Evolutionary conservation across 2,329 filamentous ascomycete species (phyloP).

Genomic region (Sporothrix pseudoabietina): DNA sequence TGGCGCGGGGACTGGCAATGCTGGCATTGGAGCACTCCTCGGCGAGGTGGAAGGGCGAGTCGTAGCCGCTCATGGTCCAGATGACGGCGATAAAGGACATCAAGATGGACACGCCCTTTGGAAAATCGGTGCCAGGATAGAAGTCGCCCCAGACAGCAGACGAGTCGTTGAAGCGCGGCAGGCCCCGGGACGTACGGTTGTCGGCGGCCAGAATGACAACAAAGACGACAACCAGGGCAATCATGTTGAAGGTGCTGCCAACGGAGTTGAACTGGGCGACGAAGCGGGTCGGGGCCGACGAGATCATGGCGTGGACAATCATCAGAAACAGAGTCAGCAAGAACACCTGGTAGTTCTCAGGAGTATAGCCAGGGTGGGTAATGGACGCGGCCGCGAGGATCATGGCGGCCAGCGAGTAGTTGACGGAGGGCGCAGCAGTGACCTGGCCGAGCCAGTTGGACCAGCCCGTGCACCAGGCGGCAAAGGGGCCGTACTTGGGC

Average conservation of each 20-base stretch:
- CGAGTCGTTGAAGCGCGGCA: conserved; percentile 43
- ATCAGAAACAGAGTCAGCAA: conserved; percentile 68
- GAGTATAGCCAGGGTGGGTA: conserved; percentile 64
- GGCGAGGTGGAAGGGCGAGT: conserved; percentile 70
- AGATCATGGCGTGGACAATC: conserved; percentile 67
- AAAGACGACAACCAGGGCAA: conserved; percentile 65
- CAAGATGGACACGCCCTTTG: conserved; percentile 66
- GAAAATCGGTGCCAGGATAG: conserved; percentile 67
- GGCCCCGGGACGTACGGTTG: conserved; percentile 54
- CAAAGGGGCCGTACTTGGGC: conserved; percentile 65
- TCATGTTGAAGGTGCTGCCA: conserved; percentile 70
- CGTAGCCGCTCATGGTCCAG: conserved; percentile 70
- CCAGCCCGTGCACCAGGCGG: conserved; percentile 71
- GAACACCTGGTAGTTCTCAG: conserved; percentile 67
- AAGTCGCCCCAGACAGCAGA: conserved; percentile 66
- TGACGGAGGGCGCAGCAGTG: conserved; percentile 65
- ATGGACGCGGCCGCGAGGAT: conserved; percentile 72
- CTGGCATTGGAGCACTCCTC: conserved; percentile 76
- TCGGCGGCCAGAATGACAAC: conserved; percentile 66
- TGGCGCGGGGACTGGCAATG: conserved; percentile 69
- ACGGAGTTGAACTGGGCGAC: conserved; percentile 70
- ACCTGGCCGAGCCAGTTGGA: conserved; percentile 70
- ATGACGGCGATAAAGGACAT: conserved; percentile 73
- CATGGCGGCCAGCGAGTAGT: conserved; percentile 70
- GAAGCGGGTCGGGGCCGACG: conserved; percentile 70